Base-by-base conservation (phyloP, 2,329 filamentous ascomycete species). In the Ophiostoma himal-ulmi region DNA sequence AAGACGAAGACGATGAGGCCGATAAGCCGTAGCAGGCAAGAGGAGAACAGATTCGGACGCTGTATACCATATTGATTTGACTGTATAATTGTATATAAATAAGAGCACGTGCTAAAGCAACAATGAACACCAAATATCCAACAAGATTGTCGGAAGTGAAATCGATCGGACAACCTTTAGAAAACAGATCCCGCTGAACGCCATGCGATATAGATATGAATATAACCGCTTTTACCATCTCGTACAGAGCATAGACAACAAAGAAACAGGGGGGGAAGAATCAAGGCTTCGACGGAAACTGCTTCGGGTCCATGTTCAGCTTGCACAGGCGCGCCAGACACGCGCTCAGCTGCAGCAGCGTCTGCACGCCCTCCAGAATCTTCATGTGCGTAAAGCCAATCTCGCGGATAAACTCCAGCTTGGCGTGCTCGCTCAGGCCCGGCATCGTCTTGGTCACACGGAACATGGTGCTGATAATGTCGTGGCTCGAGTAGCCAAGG, bases 341-440 rank as follows among this genome's bases (percentile, higher is more conserved):
- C 13, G 94, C 95, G 77, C 93, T 96, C 65, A 99, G 84, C 80
- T 99, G 95, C 71, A 99, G 85, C 73, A 97, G 86, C 8, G 94
- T 97, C 81, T 98, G 94, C 34, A 99, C 92, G 39, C 95, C 95
- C 78, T 99, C 95, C n/a, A 99, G 83, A 70, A 99, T 94, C 79
- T 96, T 94, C 95, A 99, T 99, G 78, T 99, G 95, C 2, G 95
- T 96, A 80, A 98, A 98, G 69, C 95, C 95, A 80, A 99, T 99
- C 81, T 97, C 95, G 82, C 93, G 94, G 82, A 98, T 96, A 76
- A 98, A 99, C 78, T 98, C 94, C 73, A 99, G 84, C 82, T 97
- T 97, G 20, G 93, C 89, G 79, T 98, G 93, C 81, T 99, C 95
- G 75, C 93, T 95, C 70, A 99, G 82, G 1, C 91, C 93, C 1